A percentile compares a stretch with the other conserved stretches of the same genome.
These are phyloP conservation scores for Chondrostereum purpureum DNA, from an alignment of 1,284 basidiomycete species.

Conservation along the genomic window DNA sequence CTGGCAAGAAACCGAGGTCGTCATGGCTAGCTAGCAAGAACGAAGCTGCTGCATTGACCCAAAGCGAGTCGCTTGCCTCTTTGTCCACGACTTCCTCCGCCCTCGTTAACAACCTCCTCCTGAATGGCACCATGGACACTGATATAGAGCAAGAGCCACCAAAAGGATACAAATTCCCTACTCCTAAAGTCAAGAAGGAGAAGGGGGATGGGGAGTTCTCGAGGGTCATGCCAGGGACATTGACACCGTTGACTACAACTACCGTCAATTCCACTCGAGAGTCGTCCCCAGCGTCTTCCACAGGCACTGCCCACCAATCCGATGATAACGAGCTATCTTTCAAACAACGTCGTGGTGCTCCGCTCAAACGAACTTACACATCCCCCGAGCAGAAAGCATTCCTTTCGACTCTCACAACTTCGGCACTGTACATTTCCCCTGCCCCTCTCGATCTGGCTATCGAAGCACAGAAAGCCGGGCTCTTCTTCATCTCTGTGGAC, in stretches of 20 bases:
- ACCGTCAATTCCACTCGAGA: neutral
- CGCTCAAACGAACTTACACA: neutral
- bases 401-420: neutral
- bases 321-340: neutral
- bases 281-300: no score
- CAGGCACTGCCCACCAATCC: no score
- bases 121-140: neutral
- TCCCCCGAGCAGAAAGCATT: neutral
- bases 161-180: neutral
- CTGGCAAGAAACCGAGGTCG: no score
- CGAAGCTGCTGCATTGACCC: neutral
- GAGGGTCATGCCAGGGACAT: neutral
- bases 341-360: neutral
- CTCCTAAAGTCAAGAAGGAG: neutral
- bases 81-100: neutral
- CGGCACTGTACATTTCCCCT: neutral
- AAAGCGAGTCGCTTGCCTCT: neutral
- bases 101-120: neutral
- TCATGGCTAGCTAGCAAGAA: no score
- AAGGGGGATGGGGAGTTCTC: neutral
- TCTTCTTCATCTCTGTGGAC: slow-evolving; percentile 20
- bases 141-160: neutral
- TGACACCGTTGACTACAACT: neutral
- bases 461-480: slow-evolving; percentile 6
- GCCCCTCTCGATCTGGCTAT: neutral